Percentiles rank a stretch among this genome's conserved stretches.
These are phyloP conservation scores for Gentiana dahurica DNA, from an alignment of 257 asterid species.

Conservation along the genomic window DNA sequence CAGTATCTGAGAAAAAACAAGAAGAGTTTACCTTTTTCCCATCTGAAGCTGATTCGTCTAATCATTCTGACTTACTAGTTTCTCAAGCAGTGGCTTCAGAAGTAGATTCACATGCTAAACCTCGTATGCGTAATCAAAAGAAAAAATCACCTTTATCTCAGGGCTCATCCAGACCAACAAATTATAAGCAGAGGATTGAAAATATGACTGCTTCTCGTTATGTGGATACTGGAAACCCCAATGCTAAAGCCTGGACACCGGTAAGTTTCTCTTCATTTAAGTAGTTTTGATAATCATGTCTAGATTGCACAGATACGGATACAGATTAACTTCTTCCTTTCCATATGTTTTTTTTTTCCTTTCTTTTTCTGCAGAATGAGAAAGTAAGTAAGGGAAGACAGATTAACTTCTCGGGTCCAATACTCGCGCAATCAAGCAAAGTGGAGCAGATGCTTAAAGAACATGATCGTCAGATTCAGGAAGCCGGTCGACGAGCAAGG, in stretches of 20 bases:
- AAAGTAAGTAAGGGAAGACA: conserved; percentile 33
- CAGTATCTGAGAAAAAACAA: conserved; percentile 27
- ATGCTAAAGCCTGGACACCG: conserved; percentile 25
- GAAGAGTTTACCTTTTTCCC: conserved; percentile 24
- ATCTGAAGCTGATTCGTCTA: conserved; percentile 24
- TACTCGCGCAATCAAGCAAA: conserved; percentile 49
- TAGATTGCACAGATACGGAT: no score
- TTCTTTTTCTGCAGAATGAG: conserved; percentile 16
- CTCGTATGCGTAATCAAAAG: conserved; percentile 20
- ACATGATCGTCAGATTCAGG: conserved; percentile 75
- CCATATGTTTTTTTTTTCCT: background rate
- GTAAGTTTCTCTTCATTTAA: conserved; percentile 25
- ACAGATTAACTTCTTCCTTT: background rate
- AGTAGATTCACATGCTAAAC: conserved; percentile 23
- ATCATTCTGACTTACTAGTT: conserved; percentile 37
- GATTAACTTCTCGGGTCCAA: conserved; percentile 69
- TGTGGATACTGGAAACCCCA: conserved; percentile 30
- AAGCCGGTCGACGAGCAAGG: conserved; percentile 69
- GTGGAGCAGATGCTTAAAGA: conserved; percentile 83
- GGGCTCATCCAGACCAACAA: conserved; percentile 31
- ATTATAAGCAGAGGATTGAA: conserved; percentile 22
- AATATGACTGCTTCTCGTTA: conserved; percentile 28
- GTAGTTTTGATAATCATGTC: no score
- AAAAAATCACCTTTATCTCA: conserved; percentile 33
- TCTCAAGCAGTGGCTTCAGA: conserved; percentile 38